Conservation (phyloP, 2,329 filamentous ascomycete species). For the Graphiopsis chlorocephala region DNA sequence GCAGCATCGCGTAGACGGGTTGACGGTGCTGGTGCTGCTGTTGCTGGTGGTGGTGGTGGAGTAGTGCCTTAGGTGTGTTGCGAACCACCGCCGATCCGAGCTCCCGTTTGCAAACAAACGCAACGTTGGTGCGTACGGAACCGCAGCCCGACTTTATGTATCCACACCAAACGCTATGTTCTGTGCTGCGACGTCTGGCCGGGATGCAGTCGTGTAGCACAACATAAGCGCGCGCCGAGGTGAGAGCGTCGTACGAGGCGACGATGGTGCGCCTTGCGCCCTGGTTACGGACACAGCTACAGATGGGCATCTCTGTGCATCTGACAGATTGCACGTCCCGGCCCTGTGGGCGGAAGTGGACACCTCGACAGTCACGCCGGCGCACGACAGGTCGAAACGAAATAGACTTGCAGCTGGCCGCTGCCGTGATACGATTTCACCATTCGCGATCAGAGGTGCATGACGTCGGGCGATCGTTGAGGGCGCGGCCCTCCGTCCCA, state of each 20-base stretch:
- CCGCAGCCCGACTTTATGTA: constrained; percentile 15
- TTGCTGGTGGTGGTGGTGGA: not conserved
- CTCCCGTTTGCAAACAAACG: not conserved
- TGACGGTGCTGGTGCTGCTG: not conserved
- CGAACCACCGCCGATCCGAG: constrained; percentile 7
- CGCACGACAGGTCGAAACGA: constrained; percentile 12
- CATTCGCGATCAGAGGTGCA: constrained; percentile 9
- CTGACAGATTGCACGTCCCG: constrained; percentile 15
- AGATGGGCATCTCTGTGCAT: constrained; percentile 9
- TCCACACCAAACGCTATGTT: constrained; percentile 3
- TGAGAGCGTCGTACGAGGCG: constrained; percentile 7
- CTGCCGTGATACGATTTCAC: not conserved
- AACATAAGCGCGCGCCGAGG: constrained; percentile 3
- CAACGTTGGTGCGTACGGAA: constrained; percentile 5
- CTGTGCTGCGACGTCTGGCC: not conserved
- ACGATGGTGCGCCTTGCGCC: not conserved
- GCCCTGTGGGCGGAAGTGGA: not conserved
- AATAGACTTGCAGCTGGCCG: constrained; percentile 2
- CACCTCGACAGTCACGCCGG: not conserved
- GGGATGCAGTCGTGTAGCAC: constrained; percentile 1
- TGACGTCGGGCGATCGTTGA: constrained; percentile 16
- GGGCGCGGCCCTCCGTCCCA: not conserved
- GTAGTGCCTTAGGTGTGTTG: not conserved
- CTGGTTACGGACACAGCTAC: not conserved
- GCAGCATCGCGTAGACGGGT: not conserved